Conservation (phyloP, 805 yeast genomes). For the Hanseniaspora osmophila region DNA sequence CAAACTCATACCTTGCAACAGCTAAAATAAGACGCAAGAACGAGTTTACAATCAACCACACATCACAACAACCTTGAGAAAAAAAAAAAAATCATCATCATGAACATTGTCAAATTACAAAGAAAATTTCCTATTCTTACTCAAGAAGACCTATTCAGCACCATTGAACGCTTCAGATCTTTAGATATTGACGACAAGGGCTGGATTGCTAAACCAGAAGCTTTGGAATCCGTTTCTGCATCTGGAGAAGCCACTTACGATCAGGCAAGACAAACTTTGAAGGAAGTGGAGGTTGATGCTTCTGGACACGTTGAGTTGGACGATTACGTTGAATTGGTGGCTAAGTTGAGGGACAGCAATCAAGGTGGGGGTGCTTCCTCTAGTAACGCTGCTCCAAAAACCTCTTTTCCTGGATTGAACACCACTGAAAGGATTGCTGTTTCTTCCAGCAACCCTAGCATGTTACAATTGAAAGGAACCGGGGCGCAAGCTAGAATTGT, state of each 20-base stretch:
- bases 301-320: slow-evolving; percentile 94
- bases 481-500: slow-evolving; percentile 63
- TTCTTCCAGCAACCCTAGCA: slow-evolving; percentile 21
- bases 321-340: slow-evolving; percentile 75
- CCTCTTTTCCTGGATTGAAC: slow-evolving; percentile 20
- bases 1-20: too few relatives aligned
- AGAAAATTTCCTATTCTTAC: slow-evolving; percentile 74
- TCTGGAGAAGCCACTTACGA: slow-evolving; percentile 78
- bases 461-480: slow-evolving; percentile 34
- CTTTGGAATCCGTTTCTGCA: slow-evolving; percentile 67
- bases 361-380: slow-evolving; percentile 12
- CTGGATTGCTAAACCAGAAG: slow-evolving; percentile 83
- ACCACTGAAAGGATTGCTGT: slow-evolving; percentile 10
- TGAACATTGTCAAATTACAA: slow-evolving; percentile 55
- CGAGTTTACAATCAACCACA: too few relatives aligned
- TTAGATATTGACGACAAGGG: slow-evolving; percentile 89
- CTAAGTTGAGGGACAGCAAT: slow-evolving; percentile 49
- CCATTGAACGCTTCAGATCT: slow-evolving; percentile 74
- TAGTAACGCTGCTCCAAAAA: slow-evolving; percentile 10
- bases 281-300: slow-evolving; percentile 84
- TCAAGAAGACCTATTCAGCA: slow-evolving; percentile 73
- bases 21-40: too few relatives aligned
- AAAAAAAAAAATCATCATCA: slow-evolving; percentile 10
- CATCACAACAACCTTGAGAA: neutral
- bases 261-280: slow-evolving; percentile 84